phyloP scores from a whole-genome alignment of 768 basidiomycete genomes.

The Rhizopogon vesiculosus region DNA sequence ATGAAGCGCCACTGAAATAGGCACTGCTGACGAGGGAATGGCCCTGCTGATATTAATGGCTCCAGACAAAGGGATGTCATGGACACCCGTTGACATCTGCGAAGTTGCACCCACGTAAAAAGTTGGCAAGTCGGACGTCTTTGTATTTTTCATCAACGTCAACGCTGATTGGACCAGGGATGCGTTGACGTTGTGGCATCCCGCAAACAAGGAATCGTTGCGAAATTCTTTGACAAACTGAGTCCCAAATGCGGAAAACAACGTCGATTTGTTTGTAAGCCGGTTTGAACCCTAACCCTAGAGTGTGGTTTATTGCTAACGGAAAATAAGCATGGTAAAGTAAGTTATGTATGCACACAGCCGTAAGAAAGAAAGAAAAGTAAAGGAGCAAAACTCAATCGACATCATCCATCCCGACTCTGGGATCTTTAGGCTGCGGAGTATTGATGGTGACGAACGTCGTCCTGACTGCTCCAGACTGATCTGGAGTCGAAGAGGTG shows the following conservation, averaged over 20 bases:
- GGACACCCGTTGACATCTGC: not conserved
- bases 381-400: conserved; percentile 16
- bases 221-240: conserved; percentile 12
- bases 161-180: not conserved
- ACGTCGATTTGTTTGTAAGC: conserved; percentile 8
- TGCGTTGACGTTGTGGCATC: not conserved
- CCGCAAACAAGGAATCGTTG: conserved; percentile 6
- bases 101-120: conserved; percentile 1
- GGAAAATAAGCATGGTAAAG: conserved; percentile 4
- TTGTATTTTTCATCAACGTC: conserved; percentile 9
- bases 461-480: conserved; percentile 10
- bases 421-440: not conserved
- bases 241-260: conserved; percentile 27
- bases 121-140: not conserved
- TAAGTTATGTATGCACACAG: conserved; percentile 8
- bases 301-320: not conserved
- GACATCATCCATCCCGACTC: conserved; percentile 26
- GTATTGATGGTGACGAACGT: conserved; percentile 4
- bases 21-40: conserved; percentile 1
- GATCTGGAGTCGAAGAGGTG: not conserved
- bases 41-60: not conserved
- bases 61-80: conserved; percentile 7
- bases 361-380: not conserved
- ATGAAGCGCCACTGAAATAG: not conserved
- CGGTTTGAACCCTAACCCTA: conserved; percentile 8